Evolutionary conservation across 495 filamentous ascomycete species (phyloP).

Genomic region (Neurospora hispaniola): DNA sequence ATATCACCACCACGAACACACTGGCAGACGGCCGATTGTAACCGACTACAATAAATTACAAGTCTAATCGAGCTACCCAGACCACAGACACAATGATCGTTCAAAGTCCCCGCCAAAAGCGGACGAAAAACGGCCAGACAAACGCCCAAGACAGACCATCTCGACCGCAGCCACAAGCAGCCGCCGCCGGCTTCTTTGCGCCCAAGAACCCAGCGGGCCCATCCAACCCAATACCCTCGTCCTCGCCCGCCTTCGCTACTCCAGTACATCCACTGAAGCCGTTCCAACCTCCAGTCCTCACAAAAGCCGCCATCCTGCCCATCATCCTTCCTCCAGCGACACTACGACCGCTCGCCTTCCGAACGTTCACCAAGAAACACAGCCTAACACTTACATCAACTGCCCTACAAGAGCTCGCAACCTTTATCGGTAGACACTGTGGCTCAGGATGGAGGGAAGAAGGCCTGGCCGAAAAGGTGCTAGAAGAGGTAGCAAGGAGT

Average conservation of each 20-base stretch:
- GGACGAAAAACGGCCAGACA: constrained; percentile 6
- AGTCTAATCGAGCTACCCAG: not conserved
- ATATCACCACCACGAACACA: not conserved
- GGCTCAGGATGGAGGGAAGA: constrained; percentile 95
- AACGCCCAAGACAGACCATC: constrained; percentile 13
- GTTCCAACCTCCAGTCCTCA: constrained; percentile 37
- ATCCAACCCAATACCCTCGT: constrained; percentile 58
- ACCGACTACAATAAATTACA: accelerated
- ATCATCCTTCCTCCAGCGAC: constrained; percentile 81
- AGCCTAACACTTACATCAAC: constrained; percentile 86
- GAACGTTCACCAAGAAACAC: constrained; percentile 95
- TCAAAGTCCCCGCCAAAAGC: constrained; percentile 17
- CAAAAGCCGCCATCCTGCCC: constrained; percentile 70
- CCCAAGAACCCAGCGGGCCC: constrained; percentile 23
- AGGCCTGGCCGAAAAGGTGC: constrained; percentile 78
- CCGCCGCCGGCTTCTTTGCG: constrained; percentile 26
- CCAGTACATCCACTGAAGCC: constrained; percentile 61
- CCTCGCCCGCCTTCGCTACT: constrained; percentile 80
- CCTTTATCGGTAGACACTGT: constrained; percentile 85
- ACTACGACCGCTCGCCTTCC: constrained; percentile 83
- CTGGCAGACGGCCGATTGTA: not conserved
- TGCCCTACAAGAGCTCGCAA: constrained; percentile 70
- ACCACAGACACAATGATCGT: constrained; percentile 16
- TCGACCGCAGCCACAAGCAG: constrained; percentile 19
- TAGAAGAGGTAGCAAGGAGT: constrained; percentile 79